Evolutionary conservation across 2,329 filamentous ascomycete genomes (phyloP).

Genomic region (Colletotrichum sp.): DNA sequence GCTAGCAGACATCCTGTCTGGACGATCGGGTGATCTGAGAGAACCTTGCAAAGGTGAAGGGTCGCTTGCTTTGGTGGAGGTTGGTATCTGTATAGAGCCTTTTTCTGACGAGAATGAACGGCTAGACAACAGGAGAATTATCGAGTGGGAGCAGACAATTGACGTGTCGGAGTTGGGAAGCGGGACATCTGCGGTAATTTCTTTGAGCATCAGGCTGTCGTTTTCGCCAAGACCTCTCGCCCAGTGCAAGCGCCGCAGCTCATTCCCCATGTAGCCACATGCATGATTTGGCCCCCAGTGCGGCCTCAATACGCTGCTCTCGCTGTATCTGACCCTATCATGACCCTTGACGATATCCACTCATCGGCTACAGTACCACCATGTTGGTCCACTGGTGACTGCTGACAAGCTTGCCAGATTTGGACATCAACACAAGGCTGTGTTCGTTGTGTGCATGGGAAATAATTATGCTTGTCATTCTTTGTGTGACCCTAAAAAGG

Average conservation of each 20-base stretch:
- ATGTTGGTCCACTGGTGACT: neutral
- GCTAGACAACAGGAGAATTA: neutral
- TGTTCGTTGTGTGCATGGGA: too few relatives aligned
- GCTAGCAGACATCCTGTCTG: rapidly evolving
- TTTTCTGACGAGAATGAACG: too few relatives aligned
- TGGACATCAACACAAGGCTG: too few relatives aligned
- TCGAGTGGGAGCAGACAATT: rapidly evolving
- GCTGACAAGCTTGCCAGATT: rapidly evolving
- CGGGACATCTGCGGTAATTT: neutral
- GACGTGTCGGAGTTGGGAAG: rapidly evolving
- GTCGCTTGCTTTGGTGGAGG: too few relatives aligned
- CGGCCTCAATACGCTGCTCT: rapidly evolving
- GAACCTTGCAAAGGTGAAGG: too few relatives aligned
- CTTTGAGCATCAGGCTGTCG: neutral
- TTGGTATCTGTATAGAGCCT: too few relatives aligned
- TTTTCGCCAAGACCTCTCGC: neutral
- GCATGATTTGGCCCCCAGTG: neutral
- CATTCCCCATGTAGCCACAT: neutral
- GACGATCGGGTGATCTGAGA: neutral
- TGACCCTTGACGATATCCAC: neutral
- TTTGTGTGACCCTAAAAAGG: too few relatives aligned
- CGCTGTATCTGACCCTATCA: neutral
- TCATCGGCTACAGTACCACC: neutral
- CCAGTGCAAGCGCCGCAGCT: neutral
- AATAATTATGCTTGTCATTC: too few relatives aligned